phyloP scores from a whole-genome alignment of 306 rosid genomes.

The Geum urbanum region DNA sequence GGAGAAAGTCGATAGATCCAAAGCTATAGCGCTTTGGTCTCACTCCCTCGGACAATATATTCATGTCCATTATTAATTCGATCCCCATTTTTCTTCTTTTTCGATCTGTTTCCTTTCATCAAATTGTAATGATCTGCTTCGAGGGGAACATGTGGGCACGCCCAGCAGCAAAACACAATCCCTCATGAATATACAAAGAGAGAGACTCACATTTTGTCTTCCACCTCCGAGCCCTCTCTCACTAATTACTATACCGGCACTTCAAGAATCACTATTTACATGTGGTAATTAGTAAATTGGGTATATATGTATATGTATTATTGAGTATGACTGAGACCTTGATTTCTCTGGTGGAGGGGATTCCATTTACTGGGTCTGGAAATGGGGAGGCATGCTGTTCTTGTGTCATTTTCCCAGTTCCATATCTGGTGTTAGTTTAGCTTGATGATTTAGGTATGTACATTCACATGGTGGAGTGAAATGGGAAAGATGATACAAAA shows the following conservation, averaged over 20 bases:
- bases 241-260: conserved; percentile 21
- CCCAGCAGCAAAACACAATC: conserved; percentile 28
- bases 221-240: conserved; percentile 30
- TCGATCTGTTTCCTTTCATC: not conserved
- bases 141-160: conserved; percentile 52
- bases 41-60: conserved; percentile 8
- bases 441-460: too few relatives aligned
- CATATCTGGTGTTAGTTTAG: conserved; percentile 4
- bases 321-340: too few relatives aligned
- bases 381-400: conserved; percentile 29
- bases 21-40: conserved; percentile 26
- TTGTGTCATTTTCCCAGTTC: conserved; percentile 22
- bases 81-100: conserved; percentile 1
- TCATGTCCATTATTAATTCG: conserved; percentile 6
- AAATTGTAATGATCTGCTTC: conserved; percentile 30
- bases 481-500: not conserved
- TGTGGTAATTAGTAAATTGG: not conserved
- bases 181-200: conserved; percentile 19
- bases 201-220: conserved; percentile 39
- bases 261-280: conserved; percentile 25
- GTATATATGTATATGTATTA: not conserved
- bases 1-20: conserved; percentile 33
- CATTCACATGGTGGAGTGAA: conserved; percentile 13
- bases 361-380: conserved; percentile 33
- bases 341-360: too few relatives aligned